Conservation (phyloP, 345 rosid species). For the Turritis glabra region DNA sequence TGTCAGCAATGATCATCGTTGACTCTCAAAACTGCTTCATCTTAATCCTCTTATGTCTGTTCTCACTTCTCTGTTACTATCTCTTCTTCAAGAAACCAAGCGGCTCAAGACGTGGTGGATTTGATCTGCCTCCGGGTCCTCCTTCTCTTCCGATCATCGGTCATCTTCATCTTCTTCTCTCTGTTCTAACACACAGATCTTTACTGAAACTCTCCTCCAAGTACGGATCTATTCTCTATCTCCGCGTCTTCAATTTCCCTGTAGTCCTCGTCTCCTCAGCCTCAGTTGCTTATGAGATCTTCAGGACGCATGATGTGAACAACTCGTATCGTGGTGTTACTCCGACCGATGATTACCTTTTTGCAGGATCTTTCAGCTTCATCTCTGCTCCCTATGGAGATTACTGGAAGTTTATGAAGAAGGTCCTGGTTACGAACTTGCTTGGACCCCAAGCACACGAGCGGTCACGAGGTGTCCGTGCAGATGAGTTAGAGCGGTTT, state of each 20-base stretch:
- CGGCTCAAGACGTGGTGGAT: too few species aligned
- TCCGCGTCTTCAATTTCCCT: slow-evolving; percentile 1
- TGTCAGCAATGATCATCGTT: not conserved
- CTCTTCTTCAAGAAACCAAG: slow-evolving; percentile 9
- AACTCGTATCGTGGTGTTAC: not conserved
- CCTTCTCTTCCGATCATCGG: not conserved
- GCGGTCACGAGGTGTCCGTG: slow-evolving; percentile 5
- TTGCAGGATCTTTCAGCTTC: not conserved
- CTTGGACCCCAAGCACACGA: slow-evolving; percentile 7
- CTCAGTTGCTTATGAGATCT: slow-evolving; percentile 18
- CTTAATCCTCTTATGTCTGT: not conserved
- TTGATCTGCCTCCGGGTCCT: slow-evolving; percentile 13
- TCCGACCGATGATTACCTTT: not conserved
- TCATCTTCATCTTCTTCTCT: slow-evolving; percentile 17
- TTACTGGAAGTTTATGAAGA: slow-evolving; percentile 36
- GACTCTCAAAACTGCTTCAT: not conserved
- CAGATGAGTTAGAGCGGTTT: not conserved
- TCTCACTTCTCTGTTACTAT: slow-evolving; percentile 11
- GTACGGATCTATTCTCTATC: slow-evolving; percentile 15
- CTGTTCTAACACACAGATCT: not conserved
- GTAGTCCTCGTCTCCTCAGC: slow-evolving; percentile 13
- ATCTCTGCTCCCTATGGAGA: slow-evolving; percentile 20
- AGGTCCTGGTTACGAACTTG: slow-evolving; percentile 16
- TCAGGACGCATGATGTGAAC: slow-evolving; percentile 3
- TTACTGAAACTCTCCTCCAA: slow-evolving; percentile 8